phyloP scores from a whole-genome alignment of 805 yeast genomes.

The Hanseniaspora thailandica region DNA sequence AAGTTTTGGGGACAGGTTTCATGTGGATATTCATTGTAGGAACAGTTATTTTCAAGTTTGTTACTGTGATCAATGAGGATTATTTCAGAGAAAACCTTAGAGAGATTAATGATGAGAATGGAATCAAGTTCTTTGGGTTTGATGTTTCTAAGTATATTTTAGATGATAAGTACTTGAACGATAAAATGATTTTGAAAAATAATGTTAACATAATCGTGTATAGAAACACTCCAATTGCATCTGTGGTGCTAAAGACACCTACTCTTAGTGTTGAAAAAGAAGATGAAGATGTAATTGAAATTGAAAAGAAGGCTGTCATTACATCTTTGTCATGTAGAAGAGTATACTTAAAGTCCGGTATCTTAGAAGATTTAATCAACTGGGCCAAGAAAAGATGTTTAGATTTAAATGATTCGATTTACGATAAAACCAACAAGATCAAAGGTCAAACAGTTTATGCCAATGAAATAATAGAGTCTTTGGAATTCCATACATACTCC shows the following conservation, averaged over 20 bases:
- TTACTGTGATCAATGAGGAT: slow-evolving; percentile 37
- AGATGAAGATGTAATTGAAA: slow-evolving; percentile 33
- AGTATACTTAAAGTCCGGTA: slow-evolving; percentile 54
- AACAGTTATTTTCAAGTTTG: slow-evolving; percentile 32
- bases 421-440: slow-evolving; percentile 4
- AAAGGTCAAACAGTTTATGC: slow-evolving; percentile 7
- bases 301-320: slow-evolving; percentile 40
- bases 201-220: slow-evolving; percentile 49
- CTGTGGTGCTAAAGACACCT: slow-evolving; percentile 31
- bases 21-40: slow-evolving; percentile 33
- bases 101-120: slow-evolving; percentile 28
- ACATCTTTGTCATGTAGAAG: slow-evolving; percentile 53
- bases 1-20: slow-evolving; percentile 27
- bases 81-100: slow-evolving; percentile 34
- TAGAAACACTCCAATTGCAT: slow-evolving; percentile 62
- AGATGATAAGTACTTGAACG: slow-evolving; percentile 20
- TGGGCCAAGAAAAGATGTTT: slow-evolving; percentile 46
- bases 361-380: slow-evolving; percentile 49
- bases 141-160: slow-evolving; percentile 37
- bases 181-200: slow-evolving; percentile 30
- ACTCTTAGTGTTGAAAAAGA: slow-evolving; percentile 25
- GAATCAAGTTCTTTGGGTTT: slow-evolving; percentile 37
- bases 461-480: neutral
- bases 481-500: slow-evolving; percentile 11
- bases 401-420: slow-evolving; percentile 17